These are phyloP conservation scores for Candida germanica DNA, from an alignment of 805 yeast genomes.

Conservation along the genomic window DNA sequence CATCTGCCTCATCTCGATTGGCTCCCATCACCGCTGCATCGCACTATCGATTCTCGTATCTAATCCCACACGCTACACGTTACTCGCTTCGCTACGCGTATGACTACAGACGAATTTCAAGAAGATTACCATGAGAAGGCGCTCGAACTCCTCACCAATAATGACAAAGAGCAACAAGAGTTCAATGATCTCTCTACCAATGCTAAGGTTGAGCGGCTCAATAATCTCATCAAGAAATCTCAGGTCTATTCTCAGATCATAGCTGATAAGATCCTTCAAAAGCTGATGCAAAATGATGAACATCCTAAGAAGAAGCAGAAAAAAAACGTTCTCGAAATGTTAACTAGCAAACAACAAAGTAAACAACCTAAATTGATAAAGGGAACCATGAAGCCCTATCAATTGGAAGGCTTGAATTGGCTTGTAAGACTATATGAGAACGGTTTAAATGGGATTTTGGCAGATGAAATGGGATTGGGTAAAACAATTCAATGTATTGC, in stretches of 20 bases:
- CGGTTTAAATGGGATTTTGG: conserved; percentile 91
- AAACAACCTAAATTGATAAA: conserved; percentile 31
- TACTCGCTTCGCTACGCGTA: background rate
- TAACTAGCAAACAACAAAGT: conserved; percentile 6
- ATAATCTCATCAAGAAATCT: conserved; percentile 79
- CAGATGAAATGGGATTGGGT: conserved; percentile 98
- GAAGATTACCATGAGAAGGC: conserved; percentile 4
- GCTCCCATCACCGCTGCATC: too few species aligned
- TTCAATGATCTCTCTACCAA: conserved; percentile 49
- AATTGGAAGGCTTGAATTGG: conserved; percentile 90
- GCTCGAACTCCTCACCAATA: background rate
- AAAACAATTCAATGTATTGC: conserved; percentile 89
- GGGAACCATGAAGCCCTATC: conserved; percentile 70
- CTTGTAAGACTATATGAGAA: conserved; percentile 82
- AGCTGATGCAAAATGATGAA: conserved; percentile 11
- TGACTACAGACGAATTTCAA: background rate
- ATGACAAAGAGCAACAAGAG: conserved; percentile 21
- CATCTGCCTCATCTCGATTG: too few species aligned
- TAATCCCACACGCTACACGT: too few species aligned
- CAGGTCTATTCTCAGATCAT: conserved; percentile 85
- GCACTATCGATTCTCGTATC: too few species aligned
- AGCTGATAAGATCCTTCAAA: conserved; percentile 62
- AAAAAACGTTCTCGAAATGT: conserved; percentile 6
- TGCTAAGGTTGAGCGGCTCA: conserved; percentile 60
- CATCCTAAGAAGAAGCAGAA: conserved; percentile 6